phyloP scores from a whole-genome alignment of 2,329 filamentous ascomycete genomes.

The Thielaviopsis cerberus region DNA sequence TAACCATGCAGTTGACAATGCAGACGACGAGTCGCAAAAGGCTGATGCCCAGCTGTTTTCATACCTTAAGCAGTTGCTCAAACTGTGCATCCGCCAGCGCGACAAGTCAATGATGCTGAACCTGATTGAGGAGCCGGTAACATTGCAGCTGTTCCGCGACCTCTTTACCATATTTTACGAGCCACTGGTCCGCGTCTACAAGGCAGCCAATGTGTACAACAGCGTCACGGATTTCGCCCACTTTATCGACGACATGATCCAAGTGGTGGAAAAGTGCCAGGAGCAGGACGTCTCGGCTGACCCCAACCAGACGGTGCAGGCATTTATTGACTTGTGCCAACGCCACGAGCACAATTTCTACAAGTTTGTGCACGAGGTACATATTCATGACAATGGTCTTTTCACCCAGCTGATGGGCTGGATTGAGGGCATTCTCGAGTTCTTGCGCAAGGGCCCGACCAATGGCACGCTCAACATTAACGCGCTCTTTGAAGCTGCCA shows the following conservation, averaged over 20 bases:
- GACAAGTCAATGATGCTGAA: conserved; percentile 96
- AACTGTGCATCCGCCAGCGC: conserved; percentile 73
- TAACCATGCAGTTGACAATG: conserved; percentile 81
- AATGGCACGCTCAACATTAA: conserved; percentile 89
- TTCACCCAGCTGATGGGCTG: conserved; percentile 94
- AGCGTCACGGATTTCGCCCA: conserved; percentile 89
- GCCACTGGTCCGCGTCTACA: conserved; percentile 89
- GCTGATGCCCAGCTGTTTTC: conserved; percentile 85
- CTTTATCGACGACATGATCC: conserved; percentile 85
- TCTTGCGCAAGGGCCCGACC: conserved; percentile 68
- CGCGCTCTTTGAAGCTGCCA: conserved; percentile 67
- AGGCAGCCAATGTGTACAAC: conserved; percentile 94
- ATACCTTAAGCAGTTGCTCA: conserved; percentile 82
- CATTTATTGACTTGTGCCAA: conserved; percentile 90
- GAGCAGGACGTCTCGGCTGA: conserved; percentile 76
- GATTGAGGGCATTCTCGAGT: conserved; percentile 89
- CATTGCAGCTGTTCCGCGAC: conserved; percentile 84
- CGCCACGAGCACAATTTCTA: conserved; percentile 95
- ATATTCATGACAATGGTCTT: conserved; percentile 86
- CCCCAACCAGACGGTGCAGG: conserved; percentile 93
- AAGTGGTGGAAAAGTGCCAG: conserved; percentile 47
- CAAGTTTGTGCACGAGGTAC: conserved; percentile 96
- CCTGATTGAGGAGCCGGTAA: conserved; percentile 92
- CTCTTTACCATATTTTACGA: conserved; percentile 98
- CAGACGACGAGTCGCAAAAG: conserved; percentile 76